Percentiles rank a stretch among this genome's conserved stretches.
phyloP scores from a whole-genome alignment of 345 rosid genomes.

The Bretschneidera sinensis region DNA sequence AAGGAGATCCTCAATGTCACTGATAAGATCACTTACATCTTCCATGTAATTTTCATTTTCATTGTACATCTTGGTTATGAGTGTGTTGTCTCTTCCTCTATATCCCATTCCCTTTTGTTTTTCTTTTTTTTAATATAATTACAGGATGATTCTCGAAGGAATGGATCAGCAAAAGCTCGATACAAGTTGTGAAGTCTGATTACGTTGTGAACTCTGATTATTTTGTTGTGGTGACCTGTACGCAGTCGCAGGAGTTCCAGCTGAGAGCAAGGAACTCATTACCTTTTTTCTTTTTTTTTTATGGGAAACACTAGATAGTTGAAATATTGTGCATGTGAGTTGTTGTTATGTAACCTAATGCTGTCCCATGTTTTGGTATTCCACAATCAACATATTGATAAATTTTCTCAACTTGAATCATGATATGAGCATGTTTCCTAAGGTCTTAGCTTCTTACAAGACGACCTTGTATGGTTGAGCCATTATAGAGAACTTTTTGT shows the following conservation, averaged over 20 bases:
- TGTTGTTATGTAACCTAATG: constrained; percentile 5
- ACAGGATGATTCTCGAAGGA: too few relatives aligned
- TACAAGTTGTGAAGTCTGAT: too few relatives aligned
- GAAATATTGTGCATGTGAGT: constrained; percentile 5
- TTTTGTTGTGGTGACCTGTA: background rate
- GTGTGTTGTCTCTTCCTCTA: background rate
- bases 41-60: constrained; percentile 50
- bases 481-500: too few relatives aligned
- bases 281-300: too few relatives aligned
- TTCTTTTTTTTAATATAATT: constrained; percentile 17
- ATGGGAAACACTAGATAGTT: too few relatives aligned
- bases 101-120: constrained; percentile 14
- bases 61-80: constrained; percentile 4
- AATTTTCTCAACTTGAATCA: too few relatives aligned
- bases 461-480: too few relatives aligned
- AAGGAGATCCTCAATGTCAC: constrained; percentile 70
- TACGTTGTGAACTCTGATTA: constrained; percentile 34
- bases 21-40: constrained; percentile 74
- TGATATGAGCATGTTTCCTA: too few relatives aligned
- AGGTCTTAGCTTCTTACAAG: too few relatives aligned
- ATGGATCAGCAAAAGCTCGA: constrained; percentile 46
- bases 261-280: background rate
- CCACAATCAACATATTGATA: constrained; percentile 2
- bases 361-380: background rate
- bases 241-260: background rate